Evolutionary conservation across 148 eudicot genomes (phyloP).

Genomic region (Nyssa sinensis): DNA sequence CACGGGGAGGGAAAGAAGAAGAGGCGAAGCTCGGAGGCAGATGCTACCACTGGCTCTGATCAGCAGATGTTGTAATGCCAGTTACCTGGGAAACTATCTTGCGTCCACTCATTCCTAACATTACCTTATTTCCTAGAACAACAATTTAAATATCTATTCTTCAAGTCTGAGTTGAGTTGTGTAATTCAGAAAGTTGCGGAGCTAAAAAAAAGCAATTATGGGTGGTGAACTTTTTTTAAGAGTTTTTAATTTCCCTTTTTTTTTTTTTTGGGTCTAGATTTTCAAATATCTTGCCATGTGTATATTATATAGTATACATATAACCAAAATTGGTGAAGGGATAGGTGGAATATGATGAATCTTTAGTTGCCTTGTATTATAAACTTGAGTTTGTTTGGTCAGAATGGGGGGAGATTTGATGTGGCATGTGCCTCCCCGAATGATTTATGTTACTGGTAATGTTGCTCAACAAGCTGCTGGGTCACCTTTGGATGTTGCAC

Average conservation of each 20-base stretch:
- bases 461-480: too few species aligned
- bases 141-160: neutral
- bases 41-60: conserved; percentile 28
- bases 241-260: neutral
- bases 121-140: neutral
- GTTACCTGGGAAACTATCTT: neutral
- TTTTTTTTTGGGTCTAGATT: conserved; percentile 2
- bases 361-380: neutral
- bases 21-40: conserved; percentile 58
- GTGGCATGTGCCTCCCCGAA: too few species aligned
- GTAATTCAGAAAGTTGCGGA: neutral
- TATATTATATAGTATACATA: neutral
- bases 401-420: too few species aligned
- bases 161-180: neutral
- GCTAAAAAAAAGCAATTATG: neutral
- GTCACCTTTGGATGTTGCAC: too few species aligned
- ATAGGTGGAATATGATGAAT: neutral
- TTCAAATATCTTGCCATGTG: neutral
- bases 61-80: conserved; percentile 12
- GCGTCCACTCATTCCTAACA: neutral
- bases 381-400: too few species aligned
- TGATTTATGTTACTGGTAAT: too few species aligned
- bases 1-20: conserved; percentile 91
- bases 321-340: neutral
- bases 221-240: neutral